These are phyloP conservation scores for Verbascum thapsus DNA, from an alignment of 257 asterid genomes.

Conservation along the genomic window DNA sequence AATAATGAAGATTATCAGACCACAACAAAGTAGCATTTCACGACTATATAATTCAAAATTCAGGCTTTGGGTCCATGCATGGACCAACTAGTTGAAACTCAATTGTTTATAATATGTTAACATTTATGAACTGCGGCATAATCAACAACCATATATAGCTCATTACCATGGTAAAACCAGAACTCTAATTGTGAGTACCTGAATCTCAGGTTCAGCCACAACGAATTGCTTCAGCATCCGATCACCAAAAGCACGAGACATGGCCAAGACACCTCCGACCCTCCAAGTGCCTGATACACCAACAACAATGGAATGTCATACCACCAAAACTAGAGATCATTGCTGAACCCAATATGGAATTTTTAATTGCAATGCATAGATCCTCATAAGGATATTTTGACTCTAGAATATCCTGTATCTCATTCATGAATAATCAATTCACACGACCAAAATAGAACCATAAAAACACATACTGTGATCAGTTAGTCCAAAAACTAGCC, in stretches of 20 bases:
- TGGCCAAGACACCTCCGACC: conserved; percentile 98
- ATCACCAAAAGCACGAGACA: conserved; percentile 99
- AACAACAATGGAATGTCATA: not conserved
- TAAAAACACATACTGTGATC: not conserved
- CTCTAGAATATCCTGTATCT: conserved; percentile 4
- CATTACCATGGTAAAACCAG: conserved; percentile 4
- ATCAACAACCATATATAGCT: conserved; percentile 8
- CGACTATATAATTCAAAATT: not conserved
- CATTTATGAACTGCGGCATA: not conserved
- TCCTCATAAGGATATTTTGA: not conserved
- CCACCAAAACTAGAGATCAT: conserved; percentile 10
- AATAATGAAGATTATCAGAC: not conserved
- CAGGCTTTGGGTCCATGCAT: not conserved
- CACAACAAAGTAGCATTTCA: conserved; percentile 3
- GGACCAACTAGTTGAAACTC: not conserved
- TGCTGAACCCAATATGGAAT: conserved; percentile 17
- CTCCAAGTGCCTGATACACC: conserved; percentile 90
- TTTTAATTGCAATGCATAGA: conserved; percentile 6
- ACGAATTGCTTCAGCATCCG: conserved; percentile 96
- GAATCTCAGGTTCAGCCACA: conserved; percentile 98
- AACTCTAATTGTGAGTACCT: conserved; percentile 48
- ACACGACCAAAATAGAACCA: conserved; percentile 12
- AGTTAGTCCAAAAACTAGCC: conserved; percentile 8
- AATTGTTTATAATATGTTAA: not conserved
- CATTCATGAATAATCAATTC: conserved; percentile 16